Evolutionary conservation across 805 yeast genomes (phyloP).

Genomic region (Henningerozyma blattae): DNA sequence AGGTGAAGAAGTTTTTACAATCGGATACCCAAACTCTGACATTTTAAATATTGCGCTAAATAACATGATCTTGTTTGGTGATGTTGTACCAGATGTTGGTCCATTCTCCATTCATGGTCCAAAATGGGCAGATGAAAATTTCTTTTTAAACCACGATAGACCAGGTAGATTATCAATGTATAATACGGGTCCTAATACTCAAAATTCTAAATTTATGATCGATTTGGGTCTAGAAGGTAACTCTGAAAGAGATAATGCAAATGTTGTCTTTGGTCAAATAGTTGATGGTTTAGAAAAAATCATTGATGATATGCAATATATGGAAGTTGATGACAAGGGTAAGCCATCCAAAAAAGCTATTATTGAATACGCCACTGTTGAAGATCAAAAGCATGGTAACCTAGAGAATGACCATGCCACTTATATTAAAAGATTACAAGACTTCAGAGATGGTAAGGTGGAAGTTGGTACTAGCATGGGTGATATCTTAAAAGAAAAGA

Average conservation of each 20-base stretch:
- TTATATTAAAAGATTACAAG: constrained; percentile 13
- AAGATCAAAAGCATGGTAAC: constrained; percentile 14
- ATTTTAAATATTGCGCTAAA: constrained; percentile 66
- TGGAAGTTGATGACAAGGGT: constrained; percentile 28
- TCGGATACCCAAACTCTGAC: constrained; percentile 42
- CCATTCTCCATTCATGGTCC: constrained; percentile 74
- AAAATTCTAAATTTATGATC: constrained; percentile 61
- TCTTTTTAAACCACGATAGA: constrained; percentile 50
- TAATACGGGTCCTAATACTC: constrained; percentile 54
- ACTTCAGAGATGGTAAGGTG: constrained; percentile 19
- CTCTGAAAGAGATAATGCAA: constrained; percentile 42
- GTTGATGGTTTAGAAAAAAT: constrained; percentile 48
- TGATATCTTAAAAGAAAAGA: constrained; percentile 1
- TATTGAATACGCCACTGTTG: constrained; percentile 27
- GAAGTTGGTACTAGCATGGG: constrained; percentile 14
- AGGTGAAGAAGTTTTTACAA: constrained; percentile 12
- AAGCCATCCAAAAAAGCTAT: constrained; percentile 33
- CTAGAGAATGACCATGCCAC: constrained; percentile 11
- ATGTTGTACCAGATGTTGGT: constrained; percentile 66
- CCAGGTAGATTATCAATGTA: constrained; percentile 65
- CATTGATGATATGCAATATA: constrained; percentile 46
- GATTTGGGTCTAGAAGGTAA: constrained; percentile 38
- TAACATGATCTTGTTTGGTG: constrained; percentile 86
- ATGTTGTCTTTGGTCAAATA: constrained; percentile 74
- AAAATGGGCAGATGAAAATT: constrained; percentile 68